phyloP scores from a whole-genome alignment of 768 basidiomycete genomes.

The Suillus subluteus region DNA sequence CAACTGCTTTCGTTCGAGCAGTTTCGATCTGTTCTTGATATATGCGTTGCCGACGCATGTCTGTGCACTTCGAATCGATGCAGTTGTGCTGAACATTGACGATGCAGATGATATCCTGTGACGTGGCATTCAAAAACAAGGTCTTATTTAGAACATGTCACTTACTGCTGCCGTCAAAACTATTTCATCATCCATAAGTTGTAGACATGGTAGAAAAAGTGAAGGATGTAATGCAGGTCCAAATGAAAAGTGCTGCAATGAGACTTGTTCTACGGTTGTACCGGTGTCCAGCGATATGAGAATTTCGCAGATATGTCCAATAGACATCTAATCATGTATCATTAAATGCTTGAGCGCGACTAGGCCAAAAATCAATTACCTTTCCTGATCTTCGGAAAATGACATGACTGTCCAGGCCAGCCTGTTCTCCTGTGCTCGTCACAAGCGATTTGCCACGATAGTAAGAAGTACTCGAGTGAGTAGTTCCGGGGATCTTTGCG shows the following conservation, averaged over 20 bases:
- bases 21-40: slow-evolving; percentile 20
- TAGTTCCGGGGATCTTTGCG: neutral
- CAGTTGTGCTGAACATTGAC: slow-evolving; percentile 27
- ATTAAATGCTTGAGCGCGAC: neutral
- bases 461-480: neutral
- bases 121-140: neutral
- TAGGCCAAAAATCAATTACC: neutral
- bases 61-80: slow-evolving; percentile 13
- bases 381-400: neutral
- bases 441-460: neutral
- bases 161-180: neutral
- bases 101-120: slow-evolving; percentile 18
- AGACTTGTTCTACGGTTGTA: neutral
- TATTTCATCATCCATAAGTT: neutral
- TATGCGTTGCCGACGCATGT: neutral
- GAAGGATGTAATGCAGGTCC: slow-evolving; percentile 3
- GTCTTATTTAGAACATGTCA: neutral
- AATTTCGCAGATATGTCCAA: slow-evolving; percentile 13
- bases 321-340: neutral
- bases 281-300: neutral
- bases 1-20: slow-evolving; percentile 7
- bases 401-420: neutral
- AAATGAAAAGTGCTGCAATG: slow-evolving; percentile 3
- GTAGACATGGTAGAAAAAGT: neutral
- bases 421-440: neutral